Evolutionary conservation across 768 basidiomycete species (phyloP).

Genomic region (Trametes sanguinea): DNA sequence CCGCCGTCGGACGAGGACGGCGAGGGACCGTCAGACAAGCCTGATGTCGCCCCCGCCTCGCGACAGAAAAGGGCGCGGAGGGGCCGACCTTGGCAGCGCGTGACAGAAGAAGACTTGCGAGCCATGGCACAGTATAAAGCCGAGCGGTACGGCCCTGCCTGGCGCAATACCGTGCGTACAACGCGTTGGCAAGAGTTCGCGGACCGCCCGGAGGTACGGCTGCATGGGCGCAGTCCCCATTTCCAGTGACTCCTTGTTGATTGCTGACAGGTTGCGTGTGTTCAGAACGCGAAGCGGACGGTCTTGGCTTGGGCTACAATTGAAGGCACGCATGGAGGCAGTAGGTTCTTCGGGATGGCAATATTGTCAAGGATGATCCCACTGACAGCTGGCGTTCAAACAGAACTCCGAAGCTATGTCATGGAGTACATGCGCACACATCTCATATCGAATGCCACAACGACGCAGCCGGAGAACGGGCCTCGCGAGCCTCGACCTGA

Average conservation of each 20-base stretch:
- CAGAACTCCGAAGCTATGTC: no score
- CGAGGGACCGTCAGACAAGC: not conserved
- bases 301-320: not conserved
- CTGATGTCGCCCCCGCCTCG: not conserved
- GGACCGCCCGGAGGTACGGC: not conserved
- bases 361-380: no score
- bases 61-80: not conserved
- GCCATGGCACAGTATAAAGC: conserved; percentile 6
- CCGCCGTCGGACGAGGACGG: not conserved
- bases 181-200: not conserved
- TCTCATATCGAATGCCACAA: no score
- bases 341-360: not conserved
- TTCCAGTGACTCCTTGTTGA: no score
- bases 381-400: no score
- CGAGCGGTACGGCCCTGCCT: not conserved
- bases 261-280: no score
- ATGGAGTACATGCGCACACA: no score
- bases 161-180: not conserved
- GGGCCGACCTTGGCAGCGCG: not conserved
- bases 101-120: conserved; percentile 6
- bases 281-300: not conserved
- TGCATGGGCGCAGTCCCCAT: no score
- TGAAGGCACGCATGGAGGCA: not conserved
- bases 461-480: no score
- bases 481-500: no score